Base-by-base conservation (phyloP, 371 early-diverging fungal genomes). In the Capillidium rhysosporum region DNA sequence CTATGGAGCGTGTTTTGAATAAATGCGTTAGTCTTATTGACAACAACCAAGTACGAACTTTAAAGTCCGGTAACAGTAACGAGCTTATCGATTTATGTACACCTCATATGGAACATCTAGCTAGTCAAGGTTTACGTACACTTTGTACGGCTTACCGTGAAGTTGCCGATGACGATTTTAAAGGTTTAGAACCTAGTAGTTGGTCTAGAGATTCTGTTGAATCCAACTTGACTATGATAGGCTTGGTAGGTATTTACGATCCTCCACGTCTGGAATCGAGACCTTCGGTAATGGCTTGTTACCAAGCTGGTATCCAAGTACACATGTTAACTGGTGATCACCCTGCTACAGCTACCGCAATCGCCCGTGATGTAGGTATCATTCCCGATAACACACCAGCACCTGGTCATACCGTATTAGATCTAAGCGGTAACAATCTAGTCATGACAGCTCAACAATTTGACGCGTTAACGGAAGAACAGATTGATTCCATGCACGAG, bases 261-360 rank as follows among this genome's bases (percentile, higher is more conserved):
- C 94, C 94, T 23, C 91, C 94, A 26, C 84, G 86, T 16, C 64
- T 69, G 7, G 85, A 84, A 66, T 78, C 81, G 0, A 64, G 74
- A 45, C 69, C 64, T 5, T 87, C 90, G 43, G 89, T 93, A 23
- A 69, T 78, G 63, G 76, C 83, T 60, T 92, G 93, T 59, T 80
- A 88, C 54, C 63, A 66, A 25, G 94, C 95, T 16, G 93, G 95
- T 45, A 92, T 97, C 65, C 77, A 78, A 24, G 93, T 95, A 24
- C 80, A 86, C 57, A 93, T 95, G 92, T 72, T 94, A 25, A 95
- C 95, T 0, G 95, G 95, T 44, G 94, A 96, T 60, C 93, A 93
- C 59, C 76, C 84, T 2, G 78, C 81, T 21, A 96, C 94, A 0
- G 96, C 96, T 0, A 72, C 86, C 0, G 91, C 97, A 0, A 92